Evolutionary conservation across 805 yeast species (phyloP).

Genomic region (Phaffomyces opuntiae): DNA sequence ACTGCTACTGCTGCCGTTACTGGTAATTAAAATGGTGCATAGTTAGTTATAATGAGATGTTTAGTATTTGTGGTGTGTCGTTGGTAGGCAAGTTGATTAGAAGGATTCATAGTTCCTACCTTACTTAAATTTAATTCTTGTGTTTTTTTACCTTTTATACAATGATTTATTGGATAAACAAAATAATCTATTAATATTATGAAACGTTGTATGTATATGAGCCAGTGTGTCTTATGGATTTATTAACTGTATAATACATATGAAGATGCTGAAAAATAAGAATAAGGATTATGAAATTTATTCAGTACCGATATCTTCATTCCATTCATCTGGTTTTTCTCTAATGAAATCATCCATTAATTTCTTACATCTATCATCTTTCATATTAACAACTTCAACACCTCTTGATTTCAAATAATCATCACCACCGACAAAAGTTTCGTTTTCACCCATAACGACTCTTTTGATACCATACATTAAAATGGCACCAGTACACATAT

Average conservation of each 20-base stretch:
- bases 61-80: no score
- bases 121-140: no score
- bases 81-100: no score
- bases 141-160: no score
- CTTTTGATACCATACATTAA: constrained; percentile 82
- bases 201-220: no score
- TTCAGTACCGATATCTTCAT: constrained; percentile 65
- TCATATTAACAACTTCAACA: constrained; percentile 58
- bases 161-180: neutral
- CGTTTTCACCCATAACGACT: constrained; percentile 85
- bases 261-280: no score
- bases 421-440: constrained; percentile 78
- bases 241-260: no score
- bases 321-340: constrained; percentile 75
- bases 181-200: no score
- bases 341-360: constrained; percentile 74
- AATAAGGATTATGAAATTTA: constrained; percentile 6
- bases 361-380: constrained; percentile 54
- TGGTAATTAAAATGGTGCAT: neutral
- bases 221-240: no score
- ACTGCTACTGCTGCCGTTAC: constrained; percentile 3
- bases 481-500: constrained; percentile 94
- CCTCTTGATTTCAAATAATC: constrained; percentile 61
- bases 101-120: no score
- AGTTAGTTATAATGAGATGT: neutral